Evolutionary conservation across 768 basidiomycete species (phyloP).

Genomic region (Auricularia auricula-judae): DNA sequence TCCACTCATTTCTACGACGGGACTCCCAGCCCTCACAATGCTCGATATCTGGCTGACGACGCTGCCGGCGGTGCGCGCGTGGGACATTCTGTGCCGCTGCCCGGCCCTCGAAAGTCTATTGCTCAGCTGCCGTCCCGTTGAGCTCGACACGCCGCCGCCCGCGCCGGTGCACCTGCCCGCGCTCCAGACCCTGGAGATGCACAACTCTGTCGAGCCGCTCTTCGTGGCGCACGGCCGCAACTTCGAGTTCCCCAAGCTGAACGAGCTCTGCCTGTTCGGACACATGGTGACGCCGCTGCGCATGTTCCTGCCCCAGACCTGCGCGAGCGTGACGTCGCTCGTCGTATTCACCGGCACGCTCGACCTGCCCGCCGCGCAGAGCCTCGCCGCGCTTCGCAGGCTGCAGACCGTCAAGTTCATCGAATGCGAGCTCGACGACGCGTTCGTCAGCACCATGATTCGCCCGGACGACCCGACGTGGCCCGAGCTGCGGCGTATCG

Average conservation of each 20-base stretch:
- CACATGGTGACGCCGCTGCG: neutral
- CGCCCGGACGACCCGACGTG: neutral
- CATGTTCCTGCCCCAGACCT: neutral
- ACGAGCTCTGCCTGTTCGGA: neutral
- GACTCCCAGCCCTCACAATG: neutral
- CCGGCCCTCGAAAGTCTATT: neutral
- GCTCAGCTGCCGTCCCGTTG: neutral
- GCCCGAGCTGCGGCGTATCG: constrained; percentile 1
- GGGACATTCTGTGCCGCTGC: neutral
- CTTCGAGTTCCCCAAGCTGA: neutral
- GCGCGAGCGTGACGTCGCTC: neutral
- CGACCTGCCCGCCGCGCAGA: neutral
- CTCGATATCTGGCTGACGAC: neutral
- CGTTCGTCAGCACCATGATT: neutral
- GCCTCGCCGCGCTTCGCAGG: neutral
- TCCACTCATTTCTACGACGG: neutral
- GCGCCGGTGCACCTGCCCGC: neutral
- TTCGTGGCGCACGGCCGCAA: neutral
- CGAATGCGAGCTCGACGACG: neutral
- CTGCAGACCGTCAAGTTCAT: neutral
- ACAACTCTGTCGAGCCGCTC: neutral
- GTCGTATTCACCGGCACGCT: neutral
- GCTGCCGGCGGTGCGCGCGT: neutral
- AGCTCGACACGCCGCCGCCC: neutral
- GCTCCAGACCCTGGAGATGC: neutral